phyloP scores from a whole-genome alignment of 2,329 filamentous ascomycete genomes.

The Nemania abortiva region DNA sequence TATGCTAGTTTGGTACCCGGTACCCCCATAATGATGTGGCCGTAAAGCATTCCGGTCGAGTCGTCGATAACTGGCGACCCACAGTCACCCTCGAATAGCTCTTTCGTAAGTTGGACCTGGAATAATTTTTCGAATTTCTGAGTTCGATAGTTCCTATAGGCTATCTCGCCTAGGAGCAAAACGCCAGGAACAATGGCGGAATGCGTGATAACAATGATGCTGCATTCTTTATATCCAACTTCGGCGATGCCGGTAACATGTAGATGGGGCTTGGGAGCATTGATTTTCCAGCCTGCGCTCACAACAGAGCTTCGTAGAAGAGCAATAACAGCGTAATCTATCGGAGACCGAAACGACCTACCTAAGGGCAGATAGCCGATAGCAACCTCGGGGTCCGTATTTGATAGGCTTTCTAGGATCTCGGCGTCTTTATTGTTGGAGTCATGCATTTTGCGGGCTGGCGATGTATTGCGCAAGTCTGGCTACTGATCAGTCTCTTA shows the following conservation, averaged over 20 bases:
- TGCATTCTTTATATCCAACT: not conserved
- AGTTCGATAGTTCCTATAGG: not conserved
- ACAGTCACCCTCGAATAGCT: conserved; percentile 17
- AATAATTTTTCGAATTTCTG: conserved; percentile 10
- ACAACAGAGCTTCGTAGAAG: not conserved
- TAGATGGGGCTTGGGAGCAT: not conserved
- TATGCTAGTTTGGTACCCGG: conserved; percentile 19
- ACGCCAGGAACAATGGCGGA: not conserved
- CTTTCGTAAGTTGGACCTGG: not conserved
- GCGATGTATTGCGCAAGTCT: rapidly evolving
- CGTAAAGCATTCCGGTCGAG: conserved; percentile 13
- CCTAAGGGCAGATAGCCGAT: not conserved
- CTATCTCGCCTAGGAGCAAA: conserved; percentile 10
- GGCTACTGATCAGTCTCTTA: not conserved
- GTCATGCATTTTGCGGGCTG: not conserved
- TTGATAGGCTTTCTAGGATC: not conserved
- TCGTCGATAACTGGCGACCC: conserved; percentile 24
- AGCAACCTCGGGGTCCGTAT: not conserved
- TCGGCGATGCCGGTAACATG: not conserved
- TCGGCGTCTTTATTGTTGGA: not conserved
- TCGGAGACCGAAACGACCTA: not conserved
- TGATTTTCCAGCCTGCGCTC: not conserved
- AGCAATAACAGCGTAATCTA: conserved; percentile 26
- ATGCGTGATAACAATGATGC: conserved; percentile 2
- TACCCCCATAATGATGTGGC: conserved; percentile 29